Evolutionary conservation across 805 yeast genomes (phyloP), one percentile per base, ranked within the genome.

Genomic region (Suhomyces sp.): DNA sequence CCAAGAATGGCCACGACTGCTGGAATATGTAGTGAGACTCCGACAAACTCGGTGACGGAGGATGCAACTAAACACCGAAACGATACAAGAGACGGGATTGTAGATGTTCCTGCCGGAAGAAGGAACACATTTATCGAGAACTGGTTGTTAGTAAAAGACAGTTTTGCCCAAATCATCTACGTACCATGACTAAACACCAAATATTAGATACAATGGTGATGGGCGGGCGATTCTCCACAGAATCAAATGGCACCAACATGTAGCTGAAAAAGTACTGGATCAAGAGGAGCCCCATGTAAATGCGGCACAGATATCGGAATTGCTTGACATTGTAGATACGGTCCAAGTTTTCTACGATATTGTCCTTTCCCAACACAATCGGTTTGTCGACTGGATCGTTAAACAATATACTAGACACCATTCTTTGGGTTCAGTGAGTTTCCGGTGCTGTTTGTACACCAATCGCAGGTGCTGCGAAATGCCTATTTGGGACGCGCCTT

Each of bases 231-330:
- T 69, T 62, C 31, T 64, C 66, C 2, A 73, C 67, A 15, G 61
- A 61, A 17, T 71, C 74, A 49, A 69, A 69, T 1, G 78, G 77
- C 12, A 70, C 68, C 10, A 65, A 62, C 10, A 64, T 60, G 53
- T 63, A 73, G 9, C 66, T 57, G 13, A 61, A 48, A 19, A 70
- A 52, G 52, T 73, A 73, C 53, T 73, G 73, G 4, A 51, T 31
- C 24, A 71, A 52, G 24, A 72, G 57, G 31, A 60, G 46, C 1
- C 57, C 56, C 54, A 67, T 58, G 52, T 61, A 70, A 5, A 57
- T 4, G 23, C 59, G 57, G 24, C 63, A 53, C 6, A 57, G 47
- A 9, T 49, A 22, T 24, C 54, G 56, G 27, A 55, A 55, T 4
- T 42, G 10, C 9, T 48, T 47, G 3, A 56, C 51, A 49, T 56